phyloP scores from a whole-genome alignment of 805 yeast genomes.

The Candida ficus region DNA sequence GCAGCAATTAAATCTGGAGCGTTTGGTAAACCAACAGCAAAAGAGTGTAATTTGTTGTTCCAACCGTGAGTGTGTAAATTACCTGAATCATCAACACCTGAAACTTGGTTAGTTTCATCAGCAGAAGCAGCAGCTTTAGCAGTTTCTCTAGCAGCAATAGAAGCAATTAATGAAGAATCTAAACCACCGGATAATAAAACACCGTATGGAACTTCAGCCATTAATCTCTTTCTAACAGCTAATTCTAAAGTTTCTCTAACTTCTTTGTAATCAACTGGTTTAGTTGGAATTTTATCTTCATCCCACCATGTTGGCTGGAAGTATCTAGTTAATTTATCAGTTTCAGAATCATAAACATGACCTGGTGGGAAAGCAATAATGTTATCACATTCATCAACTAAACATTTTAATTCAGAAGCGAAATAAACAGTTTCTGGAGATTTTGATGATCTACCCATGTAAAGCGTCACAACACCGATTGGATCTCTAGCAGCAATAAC shows the following conservation, averaged over 20 bases:
- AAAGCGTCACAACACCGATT: slow-evolving; percentile 92
- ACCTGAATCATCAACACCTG: slow-evolving; percentile 92
- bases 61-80: slow-evolving; percentile 72
- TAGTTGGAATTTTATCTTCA: slow-evolving; percentile 65
- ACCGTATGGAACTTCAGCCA: slow-evolving; percentile 99
- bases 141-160: slow-evolving; percentile 97
- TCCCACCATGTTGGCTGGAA: slow-evolving; percentile 96
- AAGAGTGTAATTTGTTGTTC: slow-evolving; percentile 84
- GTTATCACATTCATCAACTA: slow-evolving; percentile 90
- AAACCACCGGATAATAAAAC: slow-evolving; percentile 96
- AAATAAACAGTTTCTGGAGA: slow-evolving; percentile 77
- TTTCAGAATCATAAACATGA: slow-evolving; percentile 87
- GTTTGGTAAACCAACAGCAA: slow-evolving; percentile 94
- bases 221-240: slow-evolving; percentile 97
- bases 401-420: slow-evolving; percentile 92
- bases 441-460: slow-evolving; percentile 78
- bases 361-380: slow-evolving; percentile 98
- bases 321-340: slow-evolving; percentile 83
- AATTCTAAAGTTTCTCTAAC: slow-evolving; percentile 82
- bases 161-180: slow-evolving; percentile 92
- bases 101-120: slow-evolving; percentile 42
- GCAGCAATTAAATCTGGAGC: slow-evolving; percentile 99
- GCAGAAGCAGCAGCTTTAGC: slow-evolving; percentile 52
- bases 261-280: slow-evolving; percentile 63
- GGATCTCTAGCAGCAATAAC: slow-evolving; percentile 98